A percentile compares a stretch with the other conserved stretches of the same genome.
Conservation (phyloP, 2,329 filamentous ascomycete species). For the Penicillium sp. region DNA sequence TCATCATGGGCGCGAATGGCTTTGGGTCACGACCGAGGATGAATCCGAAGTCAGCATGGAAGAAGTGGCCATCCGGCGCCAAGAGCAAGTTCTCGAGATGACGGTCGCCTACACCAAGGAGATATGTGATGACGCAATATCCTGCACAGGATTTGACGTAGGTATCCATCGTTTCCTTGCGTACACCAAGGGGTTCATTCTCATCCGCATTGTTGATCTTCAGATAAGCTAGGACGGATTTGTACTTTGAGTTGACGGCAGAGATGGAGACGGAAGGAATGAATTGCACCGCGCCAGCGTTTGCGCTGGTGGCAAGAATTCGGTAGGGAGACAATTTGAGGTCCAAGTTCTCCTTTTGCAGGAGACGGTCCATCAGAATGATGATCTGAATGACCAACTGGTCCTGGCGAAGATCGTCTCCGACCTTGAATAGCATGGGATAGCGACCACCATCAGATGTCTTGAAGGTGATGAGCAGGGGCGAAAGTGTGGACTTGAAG, state of each 20-base stretch:
- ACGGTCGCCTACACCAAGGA: constrained; percentile 91
- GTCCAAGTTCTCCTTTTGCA: constrained; percentile 95
- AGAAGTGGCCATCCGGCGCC: constrained; percentile 88
- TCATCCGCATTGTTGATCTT: constrained; percentile 87
- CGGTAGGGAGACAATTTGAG: constrained; percentile 94
- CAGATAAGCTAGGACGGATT: constrained; percentile 76
- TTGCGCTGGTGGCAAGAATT: constrained; percentile 88
- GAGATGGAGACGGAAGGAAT: constrained; percentile 84
- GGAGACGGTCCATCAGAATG: constrained; percentile 92
- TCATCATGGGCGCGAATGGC: constrained; percentile 95
- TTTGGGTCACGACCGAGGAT: constrained; percentile 97
- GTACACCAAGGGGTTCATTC: constrained; percentile 76
- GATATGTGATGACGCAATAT: constrained; percentile 98
- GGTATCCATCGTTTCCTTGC: constrained; percentile 89
- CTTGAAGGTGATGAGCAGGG: constrained; percentile 87
- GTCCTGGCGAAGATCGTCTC: constrained; percentile 93
- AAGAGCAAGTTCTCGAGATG: constrained; percentile 95
- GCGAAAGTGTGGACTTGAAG: constrained; percentile 92
- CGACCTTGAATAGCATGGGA: constrained; percentile 94
- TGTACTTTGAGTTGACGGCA: constrained; percentile 80
- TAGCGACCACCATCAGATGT: constrained; percentile 77
- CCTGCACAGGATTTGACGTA: constrained; percentile 96
- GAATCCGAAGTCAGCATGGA: constrained; percentile 98
- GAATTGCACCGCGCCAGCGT: constrained; percentile 90
- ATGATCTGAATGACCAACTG: constrained; percentile 98